Conservation (phyloP, 352 stramenopile species). For the Phytopythium litorale region DNA sequence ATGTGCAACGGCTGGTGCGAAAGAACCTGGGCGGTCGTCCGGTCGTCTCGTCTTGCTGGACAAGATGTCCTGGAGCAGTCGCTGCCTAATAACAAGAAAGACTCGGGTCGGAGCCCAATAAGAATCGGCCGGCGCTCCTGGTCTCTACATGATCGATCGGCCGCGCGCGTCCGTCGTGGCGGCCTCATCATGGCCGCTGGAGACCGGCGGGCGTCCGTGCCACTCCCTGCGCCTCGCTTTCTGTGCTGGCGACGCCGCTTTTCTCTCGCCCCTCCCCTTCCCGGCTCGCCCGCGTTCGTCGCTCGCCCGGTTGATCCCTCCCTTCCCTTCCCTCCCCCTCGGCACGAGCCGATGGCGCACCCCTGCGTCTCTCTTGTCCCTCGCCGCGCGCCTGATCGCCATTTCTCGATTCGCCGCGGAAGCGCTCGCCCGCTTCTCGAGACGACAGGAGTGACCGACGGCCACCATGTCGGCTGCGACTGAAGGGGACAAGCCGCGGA, state of each 20-base stretch:
- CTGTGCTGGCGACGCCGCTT: background rate
- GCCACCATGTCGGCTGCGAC: background rate
- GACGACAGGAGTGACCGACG: background rate
- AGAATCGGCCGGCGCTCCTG: background rate
- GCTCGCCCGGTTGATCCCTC: background rate
- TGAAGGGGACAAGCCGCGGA: background rate
- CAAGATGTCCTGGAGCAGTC: too few relatives aligned
- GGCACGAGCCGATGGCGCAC: background rate
- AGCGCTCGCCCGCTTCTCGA: background rate
- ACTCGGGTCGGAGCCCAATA: too few relatives aligned
- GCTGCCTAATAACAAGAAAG: too few relatives aligned
- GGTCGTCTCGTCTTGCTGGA: too few relatives aligned
- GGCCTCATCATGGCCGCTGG: background rate
- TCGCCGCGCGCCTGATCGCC: background rate
- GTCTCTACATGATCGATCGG: background rate
- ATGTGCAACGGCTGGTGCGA: too few relatives aligned
- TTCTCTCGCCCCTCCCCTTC: background rate
- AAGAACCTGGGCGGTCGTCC: too few relatives aligned
- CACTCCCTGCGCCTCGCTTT: background rate
- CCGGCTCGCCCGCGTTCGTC: background rate
- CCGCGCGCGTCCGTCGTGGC: background rate
- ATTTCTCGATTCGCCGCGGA: constrained; percentile 2
- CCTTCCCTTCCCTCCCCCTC: background rate
- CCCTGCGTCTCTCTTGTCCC: constrained; percentile 4
- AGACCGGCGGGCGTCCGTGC: background rate